Conservation (phyloP, 2,329 filamentous ascomycete species). For the Paraphaeosphaeria sporulosa region DNA sequence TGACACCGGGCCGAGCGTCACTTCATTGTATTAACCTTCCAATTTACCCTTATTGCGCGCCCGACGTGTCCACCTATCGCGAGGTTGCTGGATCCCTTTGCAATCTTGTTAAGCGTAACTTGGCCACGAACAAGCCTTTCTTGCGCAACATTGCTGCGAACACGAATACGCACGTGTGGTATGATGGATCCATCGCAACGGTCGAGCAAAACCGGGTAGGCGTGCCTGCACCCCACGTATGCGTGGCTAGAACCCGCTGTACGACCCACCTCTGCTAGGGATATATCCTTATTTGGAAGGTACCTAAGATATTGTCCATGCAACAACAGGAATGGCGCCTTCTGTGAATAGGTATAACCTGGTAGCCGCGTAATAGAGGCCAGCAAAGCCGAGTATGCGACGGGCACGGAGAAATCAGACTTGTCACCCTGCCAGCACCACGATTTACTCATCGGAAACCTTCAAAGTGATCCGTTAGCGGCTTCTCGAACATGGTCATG, state of each 20-base stretch:
- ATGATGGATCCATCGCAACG: conserved; percentile 1
- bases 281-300: not conserved
- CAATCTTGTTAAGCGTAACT: not conserved
- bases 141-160: not conserved
- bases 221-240: conserved; percentile 3
- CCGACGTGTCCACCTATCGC: conserved; percentile 7
- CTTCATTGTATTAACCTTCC: conserved; percentile 3
- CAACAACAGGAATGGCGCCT: not conserved
- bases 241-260: not conserved
- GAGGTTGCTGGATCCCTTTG: not conserved
- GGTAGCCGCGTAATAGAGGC: not conserved
- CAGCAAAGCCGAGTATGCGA: not conserved
- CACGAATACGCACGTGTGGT: not conserved
- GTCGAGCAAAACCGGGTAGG: conserved; percentile 7
- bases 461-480: conserved; percentile 8
- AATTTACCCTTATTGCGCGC: conserved; percentile 8
- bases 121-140: not conserved
- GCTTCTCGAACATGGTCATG: conserved; percentile 2
- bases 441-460: not conserved
- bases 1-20: conserved; percentile 8
- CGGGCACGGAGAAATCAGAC: not conserved
- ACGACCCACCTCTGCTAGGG: no score
- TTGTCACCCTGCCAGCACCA: not conserved
- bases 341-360: not conserved
- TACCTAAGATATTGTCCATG: not conserved